Conservation (phyloP, 176 grass and related monocot species). For the Pontederia paniculata region DNA sequence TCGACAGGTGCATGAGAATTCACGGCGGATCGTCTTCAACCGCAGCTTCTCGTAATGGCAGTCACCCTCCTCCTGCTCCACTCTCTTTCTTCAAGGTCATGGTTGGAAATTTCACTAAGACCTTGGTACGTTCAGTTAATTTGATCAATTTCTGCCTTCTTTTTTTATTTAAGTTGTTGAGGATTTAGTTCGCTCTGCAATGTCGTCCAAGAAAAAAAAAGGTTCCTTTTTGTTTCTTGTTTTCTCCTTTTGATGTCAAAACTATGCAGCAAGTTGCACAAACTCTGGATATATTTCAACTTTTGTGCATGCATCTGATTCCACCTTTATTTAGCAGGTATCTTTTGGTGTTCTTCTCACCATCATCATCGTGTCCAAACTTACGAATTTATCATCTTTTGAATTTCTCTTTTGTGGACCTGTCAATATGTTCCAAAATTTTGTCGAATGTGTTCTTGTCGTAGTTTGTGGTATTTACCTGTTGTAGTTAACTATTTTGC, state of each 20-base stretch:
- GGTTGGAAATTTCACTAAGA: conserved; percentile 46
- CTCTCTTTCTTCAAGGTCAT: conserved; percentile 77
- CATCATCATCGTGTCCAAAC: no score
- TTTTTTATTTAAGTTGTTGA: no score
- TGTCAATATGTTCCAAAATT: no score
- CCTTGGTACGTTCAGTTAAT: conserved; percentile 29
- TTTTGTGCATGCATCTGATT: no score
- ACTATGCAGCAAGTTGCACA: no score
- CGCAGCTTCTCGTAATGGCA: background rate
- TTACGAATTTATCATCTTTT: no score
- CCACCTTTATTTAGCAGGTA: no score
- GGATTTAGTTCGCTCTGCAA: background rate
- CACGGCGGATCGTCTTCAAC: conserved; percentile 16
- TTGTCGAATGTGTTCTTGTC: no score
- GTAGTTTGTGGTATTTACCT: background rate
- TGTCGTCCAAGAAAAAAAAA: background rate
- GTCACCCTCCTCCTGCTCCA: background rate
- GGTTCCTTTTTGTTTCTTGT: background rate
- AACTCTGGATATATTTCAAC: no score
- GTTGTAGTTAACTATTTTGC: background rate
- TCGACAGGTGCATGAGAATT: background rate
- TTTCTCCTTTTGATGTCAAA: no score
- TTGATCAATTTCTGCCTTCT: background rate
- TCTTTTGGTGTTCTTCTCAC: no score
- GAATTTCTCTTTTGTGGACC: no score